These are phyloP conservation scores for Clitoria ternatea DNA, from an alignment of 306 rosid genomes.

Conservation along the genomic window DNA sequence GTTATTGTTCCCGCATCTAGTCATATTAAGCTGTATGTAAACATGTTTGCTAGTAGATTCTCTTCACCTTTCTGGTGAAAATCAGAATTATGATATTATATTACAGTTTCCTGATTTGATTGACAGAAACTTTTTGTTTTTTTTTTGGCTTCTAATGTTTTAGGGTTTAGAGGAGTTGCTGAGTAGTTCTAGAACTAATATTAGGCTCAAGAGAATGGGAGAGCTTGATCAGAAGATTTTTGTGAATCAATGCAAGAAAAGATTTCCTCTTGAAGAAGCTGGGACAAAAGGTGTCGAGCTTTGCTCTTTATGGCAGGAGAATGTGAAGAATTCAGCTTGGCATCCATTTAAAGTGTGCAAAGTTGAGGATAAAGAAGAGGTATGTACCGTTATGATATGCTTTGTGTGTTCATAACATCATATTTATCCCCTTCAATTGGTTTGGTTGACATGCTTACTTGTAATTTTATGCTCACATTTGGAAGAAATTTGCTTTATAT, in stretches of 20 bases:
- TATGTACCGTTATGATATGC: slow-evolving; percentile 19
- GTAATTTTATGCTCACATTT: neutral
- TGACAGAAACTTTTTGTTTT: slow-evolving; percentile 18
- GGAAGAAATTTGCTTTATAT: neutral
- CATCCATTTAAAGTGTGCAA: slow-evolving; percentile 66
- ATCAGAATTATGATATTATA: neutral
- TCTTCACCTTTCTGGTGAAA: slow-evolving; percentile 8
- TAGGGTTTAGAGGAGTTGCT: slow-evolving; percentile 65
- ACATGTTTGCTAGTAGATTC: slow-evolving; percentile 8
- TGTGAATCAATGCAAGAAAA: slow-evolving; percentile 53
- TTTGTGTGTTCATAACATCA: neutral
- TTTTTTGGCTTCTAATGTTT: slow-evolving; percentile 2
- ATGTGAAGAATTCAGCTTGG: slow-evolving; percentile 68
- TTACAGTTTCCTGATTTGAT: no score
- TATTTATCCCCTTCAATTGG: neutral
- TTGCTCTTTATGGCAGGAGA: slow-evolving; percentile 90
- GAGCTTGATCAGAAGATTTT: slow-evolving; percentile 76
- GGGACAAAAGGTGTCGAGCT: slow-evolving; percentile 55
- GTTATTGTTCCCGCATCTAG: neutral
- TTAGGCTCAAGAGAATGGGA: slow-evolving; percentile 92
- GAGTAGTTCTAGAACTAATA: slow-evolving; percentile 34
- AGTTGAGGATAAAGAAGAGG: slow-evolving; percentile 42
- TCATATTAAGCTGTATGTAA: neutral
- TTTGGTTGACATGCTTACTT: neutral
- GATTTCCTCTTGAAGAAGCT: slow-evolving; percentile 51